These are phyloP conservation scores for Streptanthus diversifolius DNA, from an alignment of 345 rosid species.

Conservation along the genomic window DNA sequence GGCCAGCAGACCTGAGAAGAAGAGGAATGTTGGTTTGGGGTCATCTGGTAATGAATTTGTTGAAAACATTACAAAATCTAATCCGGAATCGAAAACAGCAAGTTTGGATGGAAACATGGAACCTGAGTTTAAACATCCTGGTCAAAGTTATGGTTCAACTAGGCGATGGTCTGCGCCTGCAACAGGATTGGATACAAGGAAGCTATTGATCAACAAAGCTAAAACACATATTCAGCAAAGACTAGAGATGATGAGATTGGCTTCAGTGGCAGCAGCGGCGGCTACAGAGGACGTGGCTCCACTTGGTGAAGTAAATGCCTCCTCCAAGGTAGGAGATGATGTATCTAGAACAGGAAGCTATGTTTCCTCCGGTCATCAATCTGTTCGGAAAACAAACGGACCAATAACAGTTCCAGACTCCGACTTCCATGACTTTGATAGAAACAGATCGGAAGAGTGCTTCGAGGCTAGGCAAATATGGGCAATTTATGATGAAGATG, in stretches of 20 bases:
- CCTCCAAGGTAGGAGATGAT: constrained; percentile 35
- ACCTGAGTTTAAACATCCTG: constrained; percentile 47
- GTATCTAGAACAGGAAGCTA: constrained; percentile 5
- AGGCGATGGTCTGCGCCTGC: constrained; percentile 49
- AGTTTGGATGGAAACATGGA: constrained; percentile 40
- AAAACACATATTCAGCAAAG: constrained; percentile 59
- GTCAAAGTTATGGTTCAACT: constrained; percentile 44
- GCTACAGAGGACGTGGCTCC: constrained; percentile 25
- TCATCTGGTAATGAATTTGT: constrained; percentile 54
- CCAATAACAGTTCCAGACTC: constrained; percentile 86
- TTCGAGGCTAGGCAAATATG: constrained; percentile 91
- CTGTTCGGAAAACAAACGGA: constrained; percentile 36
- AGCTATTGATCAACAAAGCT: constrained; percentile 76
- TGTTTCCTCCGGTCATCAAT: constrained; percentile 16
- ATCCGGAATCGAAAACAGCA: constrained; percentile 41
- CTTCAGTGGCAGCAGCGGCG: constrained; percentile 39
- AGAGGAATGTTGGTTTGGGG: constrained; percentile 58
- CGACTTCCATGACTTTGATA: constrained; percentile 95
- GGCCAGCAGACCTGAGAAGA: constrained; percentile 63
- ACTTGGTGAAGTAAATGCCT: constrained; percentile 33
- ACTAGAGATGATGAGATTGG: constrained; percentile 58
- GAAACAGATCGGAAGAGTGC: constrained; percentile 85
- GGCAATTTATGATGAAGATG: constrained; percentile 97
- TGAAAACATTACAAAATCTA: constrained; percentile 41
- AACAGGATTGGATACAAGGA: constrained; percentile 75